These are phyloP conservation scores for Syzygium aromaticum DNA, from an alignment of 345 rosid genomes.

Conservation along the genomic window DNA sequence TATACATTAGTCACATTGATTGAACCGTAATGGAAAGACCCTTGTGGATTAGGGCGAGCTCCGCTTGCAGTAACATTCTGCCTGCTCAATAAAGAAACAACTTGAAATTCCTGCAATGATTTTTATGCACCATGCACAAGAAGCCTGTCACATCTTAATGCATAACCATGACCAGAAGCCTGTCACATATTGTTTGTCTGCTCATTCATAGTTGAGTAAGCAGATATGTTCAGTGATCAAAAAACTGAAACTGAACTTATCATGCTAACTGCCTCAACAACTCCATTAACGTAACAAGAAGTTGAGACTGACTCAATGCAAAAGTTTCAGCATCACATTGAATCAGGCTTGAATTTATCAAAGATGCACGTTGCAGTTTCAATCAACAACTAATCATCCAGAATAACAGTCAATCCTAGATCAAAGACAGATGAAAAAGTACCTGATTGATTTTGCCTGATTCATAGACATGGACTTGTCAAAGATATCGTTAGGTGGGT, in stretches of 20 bases:
- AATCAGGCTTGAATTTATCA: neutral
- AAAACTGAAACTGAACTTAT: neutral
- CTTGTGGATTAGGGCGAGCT: conserved; percentile 98
- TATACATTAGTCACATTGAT: conserved; percentile 78
- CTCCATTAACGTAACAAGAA: neutral
- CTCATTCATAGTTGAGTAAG: neutral
- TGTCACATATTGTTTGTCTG: neutral
- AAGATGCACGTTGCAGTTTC: neutral
- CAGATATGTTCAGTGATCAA: neutral
- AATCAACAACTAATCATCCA: neutral
- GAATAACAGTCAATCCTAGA: neutral
- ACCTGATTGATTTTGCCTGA: conserved; percentile 87
- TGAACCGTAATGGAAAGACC: conserved; percentile 83
- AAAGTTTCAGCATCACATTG: neutral
- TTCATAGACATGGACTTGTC: conserved; percentile 73
- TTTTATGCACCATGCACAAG: neutral
- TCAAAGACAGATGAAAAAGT: neutral
- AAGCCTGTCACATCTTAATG: neutral
- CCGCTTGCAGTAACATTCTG: conserved; percentile 88
- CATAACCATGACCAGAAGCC: neutral
- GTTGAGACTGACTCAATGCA: neutral
- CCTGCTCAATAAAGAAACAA: conserved; percentile 24
- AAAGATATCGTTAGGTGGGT: conserved; percentile 55
- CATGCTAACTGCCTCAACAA: neutral
- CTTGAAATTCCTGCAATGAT: neutral